A percentile compares a stretch with the other conserved stretches of the same genome.
Conservation (phyloP, 768 basidiomycete species). For the Lactarius akahatsu region DNA sequence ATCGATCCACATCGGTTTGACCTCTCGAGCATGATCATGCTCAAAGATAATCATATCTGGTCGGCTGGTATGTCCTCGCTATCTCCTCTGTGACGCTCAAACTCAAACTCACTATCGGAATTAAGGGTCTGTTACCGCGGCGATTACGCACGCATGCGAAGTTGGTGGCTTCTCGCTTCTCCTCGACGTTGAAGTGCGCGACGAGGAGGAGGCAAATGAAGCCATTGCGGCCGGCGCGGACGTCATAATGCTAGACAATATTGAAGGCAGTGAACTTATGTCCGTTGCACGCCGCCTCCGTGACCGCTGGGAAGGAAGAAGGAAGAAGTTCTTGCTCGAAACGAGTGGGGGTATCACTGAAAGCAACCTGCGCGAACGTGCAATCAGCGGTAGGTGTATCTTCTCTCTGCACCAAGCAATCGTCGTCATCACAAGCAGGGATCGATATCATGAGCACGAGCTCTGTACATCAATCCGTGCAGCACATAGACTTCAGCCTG, state of each 20-base stretch:
- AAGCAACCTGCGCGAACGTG: conserved; percentile 72
- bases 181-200: conserved; percentile 90
- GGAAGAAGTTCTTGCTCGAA: conserved; percentile 81
- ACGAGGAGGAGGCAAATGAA: conserved; percentile 89
- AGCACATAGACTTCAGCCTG: conserved; percentile 94
- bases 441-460: conserved; percentile 95
- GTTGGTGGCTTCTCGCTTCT: conserved; percentile 91
- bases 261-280: conserved; percentile 72
- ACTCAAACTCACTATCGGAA: not conserved
- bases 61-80: conserved; percentile 65
- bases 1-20: conserved; percentile 95
- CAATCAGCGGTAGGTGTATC: conserved; percentile 70
- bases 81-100: not conserved
- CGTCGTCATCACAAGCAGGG: conserved; percentile 46
- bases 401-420: not conserved
- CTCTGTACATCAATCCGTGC: conserved; percentile 86
- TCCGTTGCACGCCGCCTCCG: conserved; percentile 68
- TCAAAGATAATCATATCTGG: conserved; percentile 99
- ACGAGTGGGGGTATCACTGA: conserved; percentile 96
- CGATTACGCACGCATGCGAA: conserved; percentile 78
- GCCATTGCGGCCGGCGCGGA: conserved; percentile 97
- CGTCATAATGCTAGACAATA: conserved; percentile 94
- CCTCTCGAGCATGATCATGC: conserved; percentile 98
- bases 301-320: conserved; percentile 74
- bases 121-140: conserved; percentile 84